A percentile compares a stretch with the other conserved stretches of the same genome.
phyloP scores from a whole-genome alignment of 257 asterid species.

The Coffea eugenioides region DNA sequence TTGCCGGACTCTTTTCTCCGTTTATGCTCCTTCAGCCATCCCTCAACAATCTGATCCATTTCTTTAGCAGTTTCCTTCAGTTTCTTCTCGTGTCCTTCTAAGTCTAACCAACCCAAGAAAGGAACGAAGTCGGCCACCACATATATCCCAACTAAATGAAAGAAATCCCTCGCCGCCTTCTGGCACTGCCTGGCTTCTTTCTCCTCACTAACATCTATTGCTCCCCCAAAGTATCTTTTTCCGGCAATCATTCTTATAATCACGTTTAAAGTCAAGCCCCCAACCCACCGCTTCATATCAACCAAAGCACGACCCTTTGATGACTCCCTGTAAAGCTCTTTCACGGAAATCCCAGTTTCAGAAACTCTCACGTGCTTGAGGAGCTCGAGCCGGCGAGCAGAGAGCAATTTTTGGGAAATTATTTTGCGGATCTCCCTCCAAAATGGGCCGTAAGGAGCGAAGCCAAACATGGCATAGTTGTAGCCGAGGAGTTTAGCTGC shows the following conservation, averaged over 20 bases:
- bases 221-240: constrained; percentile 19
- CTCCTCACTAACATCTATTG: not conserved
- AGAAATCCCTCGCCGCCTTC: constrained; percentile 23
- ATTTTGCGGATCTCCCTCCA: constrained; percentile 36
- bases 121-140: constrained; percentile 29
- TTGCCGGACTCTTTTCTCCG: not conserved
- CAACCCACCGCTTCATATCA: constrained; percentile 25
- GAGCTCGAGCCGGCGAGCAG: constrained; percentile 19
- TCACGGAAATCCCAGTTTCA: constrained; percentile 15
- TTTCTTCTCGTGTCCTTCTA: constrained; percentile 31
- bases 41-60: constrained; percentile 25
- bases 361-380: constrained; percentile 23
- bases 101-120: constrained; percentile 26
- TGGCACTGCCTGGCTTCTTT: constrained; percentile 5
- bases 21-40: constrained; percentile 36
- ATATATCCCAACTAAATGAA: constrained; percentile 18
- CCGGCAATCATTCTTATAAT: constrained; percentile 24
- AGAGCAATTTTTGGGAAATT: constrained; percentile 19
- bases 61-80: constrained; percentile 30
- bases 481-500: constrained; percentile 22
- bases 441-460: constrained; percentile 29
- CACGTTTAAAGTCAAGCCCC: constrained; percentile 7
- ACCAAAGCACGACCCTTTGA: not conserved
- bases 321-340: constrained; percentile 15
- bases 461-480: constrained; percentile 25